A percentile compares a stretch with the other conserved stretches of the same genome.
Conservation (phyloP, 2,329 filamentous ascomycete genomes). For the Diaporthe eres region DNA sequence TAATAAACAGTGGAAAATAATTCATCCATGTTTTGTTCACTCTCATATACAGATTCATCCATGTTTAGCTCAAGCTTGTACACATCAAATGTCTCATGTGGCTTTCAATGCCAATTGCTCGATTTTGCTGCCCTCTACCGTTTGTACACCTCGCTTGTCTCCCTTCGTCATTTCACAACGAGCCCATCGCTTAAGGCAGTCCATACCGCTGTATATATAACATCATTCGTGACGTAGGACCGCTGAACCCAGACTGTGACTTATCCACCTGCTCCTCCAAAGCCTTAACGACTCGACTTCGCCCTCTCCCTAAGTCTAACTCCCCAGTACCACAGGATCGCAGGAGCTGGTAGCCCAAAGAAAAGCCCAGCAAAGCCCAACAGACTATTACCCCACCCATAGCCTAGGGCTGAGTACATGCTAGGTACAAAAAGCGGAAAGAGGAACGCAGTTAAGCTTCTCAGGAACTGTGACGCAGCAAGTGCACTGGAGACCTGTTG, state of each 20-base stretch:
- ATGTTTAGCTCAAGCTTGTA: too few species aligned
- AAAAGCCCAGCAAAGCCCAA: conserved; percentile 56
- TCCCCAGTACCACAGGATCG: conserved; percentile 59
- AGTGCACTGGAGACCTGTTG: conserved; percentile 49
- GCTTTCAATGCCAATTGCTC: too few species aligned
- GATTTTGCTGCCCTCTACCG: too few species aligned
- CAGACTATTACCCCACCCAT: conserved; percentile 56
- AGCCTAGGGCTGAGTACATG: conserved; percentile 54
- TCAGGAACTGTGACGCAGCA: conserved; percentile 61
- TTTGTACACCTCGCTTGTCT: too few species aligned
- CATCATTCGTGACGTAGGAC: too few species aligned
- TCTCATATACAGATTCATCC: too few species aligned
- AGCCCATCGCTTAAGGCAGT: too few species aligned
- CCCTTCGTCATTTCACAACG: too few species aligned
- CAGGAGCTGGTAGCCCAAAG: conserved; percentile 52
- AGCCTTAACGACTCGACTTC: neutral
- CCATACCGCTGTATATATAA: too few species aligned
- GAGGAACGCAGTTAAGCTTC: conserved; percentile 61
- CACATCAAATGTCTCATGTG: too few species aligned
- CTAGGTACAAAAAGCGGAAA: conserved; percentile 65
- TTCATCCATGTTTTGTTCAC: too few species aligned
- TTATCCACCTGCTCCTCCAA: neutral
- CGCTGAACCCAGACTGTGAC: neutral
- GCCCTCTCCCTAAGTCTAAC: conserved; percentile 44
- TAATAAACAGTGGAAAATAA: too few species aligned